Evolutionary conservation across 2,329 filamentous ascomycete species (phyloP), one percentile per base, ranked within the genome.

Genomic region (Balansia obtecta): DNA sequence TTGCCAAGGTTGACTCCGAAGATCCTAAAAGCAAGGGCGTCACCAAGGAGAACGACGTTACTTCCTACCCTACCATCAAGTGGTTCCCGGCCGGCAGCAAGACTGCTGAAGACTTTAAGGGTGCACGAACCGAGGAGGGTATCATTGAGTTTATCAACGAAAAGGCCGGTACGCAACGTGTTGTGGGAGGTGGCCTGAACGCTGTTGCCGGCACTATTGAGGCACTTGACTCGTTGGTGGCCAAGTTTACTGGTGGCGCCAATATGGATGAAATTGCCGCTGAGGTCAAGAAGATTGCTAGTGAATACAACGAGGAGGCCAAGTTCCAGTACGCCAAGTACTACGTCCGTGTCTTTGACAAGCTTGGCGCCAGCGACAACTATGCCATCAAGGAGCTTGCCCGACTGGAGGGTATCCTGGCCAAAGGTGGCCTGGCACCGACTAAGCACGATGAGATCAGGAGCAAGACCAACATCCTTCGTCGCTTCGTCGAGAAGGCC

Each of bases 1-100:
- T 98, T 62, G 93, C 89, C 68, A 97, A 98, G 75, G 85, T 98
- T 54, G 91, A 98, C 65, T 90, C 88, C 63, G 91, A 98, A 71
- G 82, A 85, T 32, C 82, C 87, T 60, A 88, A 88, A 68, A 81
- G 85, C 68, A 96, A 95, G 72, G 78, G 79, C 43, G 82, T 83
- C 46, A 84, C 89, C 48, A 70, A 80, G 63, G 81, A 83, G 48
- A 83, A 93, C 64, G 88, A 83, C 54, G 80, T 98, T 58, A 78
- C 77, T 50, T 88, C 85, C 37, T 98, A 94, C 77, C 93, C 93
- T 46, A 98, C 93, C 55, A 95, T 98, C 75, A 95, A 95, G 74
- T 98, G 85, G 80, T 98, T 96, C 79, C 80, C 88, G 58, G 86
- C 85, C 67, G 90, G 89, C 59, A 86, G 82, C 63, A 86, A 78